Base-by-base conservation (phyloP, 139 green algal genomes). In the Tetradesmus obliquus region DNA sequence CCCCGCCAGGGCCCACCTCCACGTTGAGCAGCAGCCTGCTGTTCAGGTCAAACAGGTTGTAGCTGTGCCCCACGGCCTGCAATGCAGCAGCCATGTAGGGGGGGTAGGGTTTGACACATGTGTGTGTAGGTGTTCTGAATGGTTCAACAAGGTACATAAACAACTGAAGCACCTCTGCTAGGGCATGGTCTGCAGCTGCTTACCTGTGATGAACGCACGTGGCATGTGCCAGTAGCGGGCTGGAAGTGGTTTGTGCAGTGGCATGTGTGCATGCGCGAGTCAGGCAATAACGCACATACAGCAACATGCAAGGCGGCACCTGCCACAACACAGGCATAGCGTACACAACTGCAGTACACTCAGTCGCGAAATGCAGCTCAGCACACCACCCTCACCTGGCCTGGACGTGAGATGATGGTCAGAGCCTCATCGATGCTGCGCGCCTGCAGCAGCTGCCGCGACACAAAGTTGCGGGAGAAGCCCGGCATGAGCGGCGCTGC, bases 391-490 rank as follows among this genome's bases (percentile, higher is more conserved):
- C 79, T 1, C 91, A 93, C 91, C 91, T 93, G 91, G 4, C 53
- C 80, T 19, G 51, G 62, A 32, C 13, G 12, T 4, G 5, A 3
- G 5, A 93, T 88, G 81, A 93, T 79, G 9, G 62, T 8, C 62
- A 91, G 32, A 15, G 91, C 91, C 45, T 87, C 91, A 4, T 58
- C 51, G 2, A 91, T 79, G 55, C 81, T 82, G 32, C 7, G 10
- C 7, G 91, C 91, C 55, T 93, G 71, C 66, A 93, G 91, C 91
- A 93, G 87, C 87, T 54, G 54, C 62, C 91, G 87, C 13, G 81
- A 90, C 66, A 93, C 55, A 89, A 93, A 93, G 91, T 93, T 93
- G 69, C 91, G 91, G 32, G 80, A 58, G 74, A 93, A 72, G 3
- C 88, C 88, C 5, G 90, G 92, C 84, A 93, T 72, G 55, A 17